These are phyloP conservation scores for Fonsecaea multimorphosa DNA, from an alignment of 2,329 filamentous ascomycete genomes.

Conservation along the genomic window DNA sequence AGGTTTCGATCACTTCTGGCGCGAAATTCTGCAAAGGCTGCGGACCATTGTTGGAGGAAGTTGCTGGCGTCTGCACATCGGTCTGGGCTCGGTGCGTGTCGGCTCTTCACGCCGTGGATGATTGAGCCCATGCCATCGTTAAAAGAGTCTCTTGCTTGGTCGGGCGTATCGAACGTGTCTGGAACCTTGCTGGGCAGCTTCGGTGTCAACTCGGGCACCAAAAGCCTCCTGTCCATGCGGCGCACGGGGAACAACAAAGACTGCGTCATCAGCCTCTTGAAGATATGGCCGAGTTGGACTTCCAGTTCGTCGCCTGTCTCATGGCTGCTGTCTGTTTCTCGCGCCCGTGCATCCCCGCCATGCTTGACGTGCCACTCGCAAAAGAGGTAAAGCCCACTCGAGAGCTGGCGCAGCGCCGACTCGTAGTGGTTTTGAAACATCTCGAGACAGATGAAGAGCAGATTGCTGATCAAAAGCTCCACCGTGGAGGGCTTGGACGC, in stretches of 20 bases:
- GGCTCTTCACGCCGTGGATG: constrained; percentile 8
- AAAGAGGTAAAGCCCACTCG: constrained; percentile 11
- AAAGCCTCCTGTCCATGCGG: constrained; percentile 1
- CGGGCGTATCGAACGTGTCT: not conserved
- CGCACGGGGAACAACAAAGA: constrained; percentile 11
- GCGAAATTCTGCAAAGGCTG: constrained; percentile 1
- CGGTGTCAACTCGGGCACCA: constrained; percentile 7
- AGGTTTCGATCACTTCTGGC: not conserved
- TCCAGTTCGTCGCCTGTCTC: not conserved
- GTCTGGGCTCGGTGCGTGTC: not conserved
- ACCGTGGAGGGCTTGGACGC: not conserved
- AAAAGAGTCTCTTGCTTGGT: constrained; percentile 12
- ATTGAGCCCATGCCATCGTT: constrained; percentile 16
- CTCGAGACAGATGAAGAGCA: constrained; percentile 19
- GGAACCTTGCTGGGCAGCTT: not conserved
- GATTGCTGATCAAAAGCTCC: constrained; percentile 15
- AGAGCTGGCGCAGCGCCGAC: constrained; percentile 15
- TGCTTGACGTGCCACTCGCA: constrained; percentile 9
- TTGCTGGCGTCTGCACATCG: not conserved
- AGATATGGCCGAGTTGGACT: constrained; percentile 3
- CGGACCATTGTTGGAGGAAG: not conserved
- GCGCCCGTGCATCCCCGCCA: not conserved
- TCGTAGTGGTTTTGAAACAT: constrained; percentile 19
- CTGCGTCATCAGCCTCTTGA: constrained; percentile 11
- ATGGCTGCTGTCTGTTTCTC: no score